Base-by-base conservation (phyloP, 805 yeast species). In the Candida succiphila region DNA sequence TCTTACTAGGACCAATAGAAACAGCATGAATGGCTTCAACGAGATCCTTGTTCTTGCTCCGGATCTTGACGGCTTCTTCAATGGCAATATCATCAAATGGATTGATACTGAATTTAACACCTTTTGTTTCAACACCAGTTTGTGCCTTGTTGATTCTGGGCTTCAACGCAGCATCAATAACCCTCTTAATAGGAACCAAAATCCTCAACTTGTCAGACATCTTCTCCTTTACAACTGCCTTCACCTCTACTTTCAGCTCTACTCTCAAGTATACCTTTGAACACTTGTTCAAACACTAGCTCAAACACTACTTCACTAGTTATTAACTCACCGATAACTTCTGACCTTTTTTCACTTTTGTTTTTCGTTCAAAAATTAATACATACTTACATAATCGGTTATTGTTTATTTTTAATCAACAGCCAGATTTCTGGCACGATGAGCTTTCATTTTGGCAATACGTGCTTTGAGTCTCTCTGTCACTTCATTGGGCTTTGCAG, bases 71-170 rank as follows among this genome's bases (percentile, higher is more conserved):
- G 1, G 97, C 94, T 58, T 92, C 98, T 60, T 92, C 98, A 34
- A 92, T 75, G 7, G 98, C 98, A 53, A 92, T 92, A 60, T 92
- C 98, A 61, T 95, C 92, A 60, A 92, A 92, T 36, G 99, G 98
- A 56, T 92, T 92, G 57, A 89, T 85, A 51, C 86, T 74, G 66
- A 80, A 87, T 62, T 89, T 89, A 45, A 85, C 84, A 37, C 96
- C 96, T 42, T 81, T 74, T 35, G 89, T 75, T 46, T 87, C 95
- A 32, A 83, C 76, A 5, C 92, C 95, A 9, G 86, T 79, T 31
- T 75, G 76, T 12, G 94, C 64, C 57, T 84, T 78, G 66, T 87
- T 87, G 58, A 89, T 79, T 49, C 96, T 72, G 30, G 98, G 98
- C 60, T 82, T 83, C 48, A 88, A 71, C 13, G 96, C 96, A 36